Evolutionary conservation across 352 stramenopile genomes (phyloP).

Genomic region (Peronospora tabacina): DNA sequence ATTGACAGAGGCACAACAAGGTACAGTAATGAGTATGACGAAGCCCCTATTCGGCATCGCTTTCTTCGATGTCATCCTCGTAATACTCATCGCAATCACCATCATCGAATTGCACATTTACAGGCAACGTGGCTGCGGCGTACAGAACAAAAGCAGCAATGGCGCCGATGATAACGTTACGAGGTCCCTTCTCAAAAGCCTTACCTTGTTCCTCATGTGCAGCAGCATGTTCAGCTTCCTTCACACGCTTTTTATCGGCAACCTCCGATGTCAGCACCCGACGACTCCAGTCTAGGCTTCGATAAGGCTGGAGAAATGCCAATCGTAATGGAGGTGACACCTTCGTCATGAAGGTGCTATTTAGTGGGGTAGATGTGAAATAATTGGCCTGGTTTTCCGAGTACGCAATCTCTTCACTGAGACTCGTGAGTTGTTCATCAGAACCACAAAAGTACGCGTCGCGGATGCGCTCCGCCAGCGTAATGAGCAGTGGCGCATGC

Average conservation of each 20-base stretch:
- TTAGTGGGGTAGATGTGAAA: conserved; percentile 35
- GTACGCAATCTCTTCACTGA: conserved; percentile 39
- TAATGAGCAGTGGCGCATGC: conserved; percentile 64
- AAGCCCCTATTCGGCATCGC: conserved; percentile 22
- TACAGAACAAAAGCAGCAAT: conserved; percentile 68
- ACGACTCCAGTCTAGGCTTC: conserved; percentile 76
- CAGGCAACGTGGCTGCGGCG: conserved; percentile 49
- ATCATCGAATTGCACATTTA: conserved; percentile 46
- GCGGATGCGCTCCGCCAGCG: conserved; percentile 61
- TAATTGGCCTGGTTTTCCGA: conserved; percentile 73
- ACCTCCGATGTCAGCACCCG: conserved; percentile 58
- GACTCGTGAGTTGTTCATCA: conserved; percentile 30
- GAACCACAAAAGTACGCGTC: conserved; percentile 58
- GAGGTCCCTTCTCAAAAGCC: conserved; percentile 63
- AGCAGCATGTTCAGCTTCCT: conserved; percentile 18
- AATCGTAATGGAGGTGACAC: conserved; percentile 48
- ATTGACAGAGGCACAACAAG: neutral
- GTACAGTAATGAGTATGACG: neutral
- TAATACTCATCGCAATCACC: conserved; percentile 36
- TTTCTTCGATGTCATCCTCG: conserved; percentile 36
- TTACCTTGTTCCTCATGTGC: conserved; percentile 24
- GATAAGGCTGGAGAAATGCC: conserved; percentile 70
- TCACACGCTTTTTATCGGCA: conserved; percentile 38
- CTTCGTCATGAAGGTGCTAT: conserved; percentile 63
- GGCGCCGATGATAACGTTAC: conserved; percentile 75